Base-by-base conservation (phyloP, 139 green algal genomes). In the Zygnema cylindricum region DNA sequence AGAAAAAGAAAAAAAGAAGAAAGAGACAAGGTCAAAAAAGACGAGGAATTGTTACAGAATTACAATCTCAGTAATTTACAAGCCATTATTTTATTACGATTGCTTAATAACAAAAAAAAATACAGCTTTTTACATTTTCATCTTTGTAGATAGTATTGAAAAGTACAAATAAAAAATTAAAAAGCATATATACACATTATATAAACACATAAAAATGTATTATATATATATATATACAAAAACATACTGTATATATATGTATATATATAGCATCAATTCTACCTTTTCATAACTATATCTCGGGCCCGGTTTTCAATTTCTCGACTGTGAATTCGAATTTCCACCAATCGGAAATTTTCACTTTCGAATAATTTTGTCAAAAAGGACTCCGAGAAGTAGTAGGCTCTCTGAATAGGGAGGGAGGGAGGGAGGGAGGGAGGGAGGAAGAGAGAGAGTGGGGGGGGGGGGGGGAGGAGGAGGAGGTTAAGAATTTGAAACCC, bases 211-310 rank as follows among this genome's bases (percentile, higher is more conserved):
- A 76, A 77, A 11, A 43, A 11, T 25, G 77, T n/a, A 11, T 84
- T 3, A 77, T 55, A 55, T 3, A 85, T 55, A 85, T 3, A 77
- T 3, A 85, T 55, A 43, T 7, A 77, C 7, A 85, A 11, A 77
- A 11, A 85, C n/a, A n/a, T n/a, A n/a, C n/a, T n/a, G n/a, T 55
- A 85, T 55, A 77, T 7, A 55, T 7, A 85, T 3, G 11, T 55
- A 63, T 7, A 63, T 7, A 63, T 7, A 63, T 7, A 63, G 49
- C 2, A n/a, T 21, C 3, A 69, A 3, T 49, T 7, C 40, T 43
- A 90, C 85, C 85, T 90, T 49, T 69, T 90, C 85, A 90, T 90
- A 21, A 89, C 85, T 23, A 90, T 30, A 3, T 90, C 35, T 11
- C 55, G 16, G 16, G 85, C 85, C 0, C 81, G 41, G 57, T 90